Evolutionary conservation across 2,329 filamentous ascomycete genomes (phyloP), one percentile per base, ranked within the genome.

Genomic region (Bipolaris zeicola): DNA sequence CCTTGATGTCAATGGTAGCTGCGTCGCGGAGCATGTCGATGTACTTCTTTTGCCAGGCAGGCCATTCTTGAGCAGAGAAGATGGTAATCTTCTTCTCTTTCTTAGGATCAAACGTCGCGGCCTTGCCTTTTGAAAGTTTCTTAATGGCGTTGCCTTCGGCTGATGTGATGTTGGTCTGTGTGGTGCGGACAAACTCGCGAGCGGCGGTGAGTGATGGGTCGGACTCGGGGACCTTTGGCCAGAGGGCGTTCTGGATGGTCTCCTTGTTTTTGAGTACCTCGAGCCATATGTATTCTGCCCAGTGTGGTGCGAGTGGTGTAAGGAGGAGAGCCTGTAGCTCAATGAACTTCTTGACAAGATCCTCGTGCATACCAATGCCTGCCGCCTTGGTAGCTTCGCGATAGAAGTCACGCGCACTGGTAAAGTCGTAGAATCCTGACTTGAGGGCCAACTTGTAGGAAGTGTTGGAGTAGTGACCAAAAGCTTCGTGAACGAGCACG

Each of bases 41-140:
- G 63, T 76, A 75, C 51, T 68, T 70, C 14, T 38, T 47, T 78
- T 99, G 95, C 95, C 95, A 98, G 13, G 83, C 83, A 0, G 95
- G 95, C 81, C 90, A 97, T 58, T 86, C 86, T 66, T 87, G 85
- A 6, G 92, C 91, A 48, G 88, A 85, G 80, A 87, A 97, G 71
- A 99, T 89, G 50, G 89, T 92, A 64, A 98, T 86, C 80, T 90
- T 91, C 85, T 97, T 98, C 61, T 91, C 87, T 79, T 93, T 89
- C 79, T 91, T 92, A 37, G 93, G 92, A 77, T 99, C 93, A 73
- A 96, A 98, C 16, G 84, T 81, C 6, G 86, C 85, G 63, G 87
- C 84, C 81, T 97, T 97, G 78, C 94, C 95, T 83, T 98, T 98
- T 65, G 89, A 88, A 77, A 96, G 89, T 82, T 91, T 92, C 85